These are phyloP conservation scores for Exophiala spinifera DNA, from an alignment of 2,329 filamentous ascomycete genomes.

Conservation along the genomic window DNA sequence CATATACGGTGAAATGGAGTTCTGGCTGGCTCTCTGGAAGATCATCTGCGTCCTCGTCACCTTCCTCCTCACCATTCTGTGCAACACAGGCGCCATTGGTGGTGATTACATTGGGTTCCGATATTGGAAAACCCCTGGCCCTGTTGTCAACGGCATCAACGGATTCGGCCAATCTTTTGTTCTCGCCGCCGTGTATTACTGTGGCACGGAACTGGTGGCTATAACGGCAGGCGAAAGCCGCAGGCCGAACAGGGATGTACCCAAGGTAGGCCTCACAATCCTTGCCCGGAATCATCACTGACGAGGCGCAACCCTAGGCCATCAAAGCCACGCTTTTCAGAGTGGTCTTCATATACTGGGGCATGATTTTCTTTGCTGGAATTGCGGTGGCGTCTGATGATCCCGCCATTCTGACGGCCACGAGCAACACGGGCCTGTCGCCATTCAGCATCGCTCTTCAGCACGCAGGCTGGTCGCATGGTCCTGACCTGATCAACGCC, in stretches of 20 bases:
- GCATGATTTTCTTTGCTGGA: constrained; percentile 39
- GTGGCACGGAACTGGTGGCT: constrained; percentile 50
- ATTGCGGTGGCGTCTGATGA: constrained; percentile 49
- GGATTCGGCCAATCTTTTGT: constrained; percentile 39
- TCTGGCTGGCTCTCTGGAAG: constrained; percentile 40
- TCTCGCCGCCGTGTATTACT: constrained; percentile 38
- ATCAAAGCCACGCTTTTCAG: constrained; percentile 54
- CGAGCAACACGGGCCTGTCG: constrained; percentile 37
- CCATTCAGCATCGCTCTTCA: constrained; percentile 53
- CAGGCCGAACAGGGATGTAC: constrained; percentile 53
- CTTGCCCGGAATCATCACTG: constrained; percentile 30
- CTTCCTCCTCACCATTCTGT: constrained; percentile 36
- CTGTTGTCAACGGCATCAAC: constrained; percentile 36
- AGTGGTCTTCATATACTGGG: constrained; percentile 57
- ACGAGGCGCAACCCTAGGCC: constrained; percentile 35
- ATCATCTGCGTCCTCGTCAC: constrained; percentile 35
- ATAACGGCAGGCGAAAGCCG: constrained; percentile 56
- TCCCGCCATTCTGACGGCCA: constrained; percentile 30
- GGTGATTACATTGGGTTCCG: constrained; percentile 60
- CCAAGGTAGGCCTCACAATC: constrained; percentile 46
- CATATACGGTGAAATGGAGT: constrained; percentile 55
- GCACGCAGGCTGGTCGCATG: constrained; percentile 44
- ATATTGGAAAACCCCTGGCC: constrained; percentile 67
- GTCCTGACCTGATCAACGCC: constrained; percentile 73
- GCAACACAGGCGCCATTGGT: constrained; percentile 38